A percentile compares a stretch with the other conserved stretches of the same genome.
Evolutionary conservation across 83 land plant species (phyloP).

Genomic region (Thuja plicata): DNA sequence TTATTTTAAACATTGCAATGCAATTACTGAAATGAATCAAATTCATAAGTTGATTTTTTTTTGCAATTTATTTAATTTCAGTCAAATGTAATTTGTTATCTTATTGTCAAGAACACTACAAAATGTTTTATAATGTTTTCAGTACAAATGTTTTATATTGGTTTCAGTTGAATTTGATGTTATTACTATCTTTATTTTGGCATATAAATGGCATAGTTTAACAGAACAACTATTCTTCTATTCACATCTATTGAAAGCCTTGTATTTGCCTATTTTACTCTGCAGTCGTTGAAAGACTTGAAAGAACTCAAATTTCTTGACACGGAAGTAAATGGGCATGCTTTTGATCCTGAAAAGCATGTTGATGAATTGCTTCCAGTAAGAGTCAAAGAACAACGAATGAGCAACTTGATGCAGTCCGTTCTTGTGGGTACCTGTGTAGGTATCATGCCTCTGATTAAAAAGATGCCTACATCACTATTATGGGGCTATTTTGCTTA

Average conservation of each 20-base stretch:
- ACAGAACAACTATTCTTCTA: neutral
- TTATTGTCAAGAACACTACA: neutral
- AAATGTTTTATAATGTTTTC: neutral
- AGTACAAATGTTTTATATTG: no score
- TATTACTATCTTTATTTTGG: neutral
- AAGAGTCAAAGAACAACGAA: conserved; percentile 46
- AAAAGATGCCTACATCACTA: conserved; percentile 42
- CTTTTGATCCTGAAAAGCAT: conserved; percentile 49
- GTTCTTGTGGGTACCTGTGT: conserved; percentile 40
- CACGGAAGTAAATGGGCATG: conserved; percentile 15
- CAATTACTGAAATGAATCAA: neutral
- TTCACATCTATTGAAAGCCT: neutral
- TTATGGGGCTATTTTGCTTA: conserved; percentile 59
- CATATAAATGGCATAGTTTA: neutral
- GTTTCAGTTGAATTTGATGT: no score
- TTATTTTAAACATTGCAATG: no score
- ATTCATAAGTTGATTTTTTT: neutral
- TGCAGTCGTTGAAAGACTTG: neutral
- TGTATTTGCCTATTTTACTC: neutral
- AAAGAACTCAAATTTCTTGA: conserved; percentile 8
- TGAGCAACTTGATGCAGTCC: conserved; percentile 50
- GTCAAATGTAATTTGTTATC: neutral
- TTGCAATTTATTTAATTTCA: neutral
- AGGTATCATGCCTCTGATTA: conserved; percentile 41
- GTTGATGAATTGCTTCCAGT: conserved; percentile 47